Evolutionary conservation across 1,284 basidiomycete genomes (phyloP), one percentile per base, ranked within the genome.

Genomic region (Caloboletus firmus): DNA sequence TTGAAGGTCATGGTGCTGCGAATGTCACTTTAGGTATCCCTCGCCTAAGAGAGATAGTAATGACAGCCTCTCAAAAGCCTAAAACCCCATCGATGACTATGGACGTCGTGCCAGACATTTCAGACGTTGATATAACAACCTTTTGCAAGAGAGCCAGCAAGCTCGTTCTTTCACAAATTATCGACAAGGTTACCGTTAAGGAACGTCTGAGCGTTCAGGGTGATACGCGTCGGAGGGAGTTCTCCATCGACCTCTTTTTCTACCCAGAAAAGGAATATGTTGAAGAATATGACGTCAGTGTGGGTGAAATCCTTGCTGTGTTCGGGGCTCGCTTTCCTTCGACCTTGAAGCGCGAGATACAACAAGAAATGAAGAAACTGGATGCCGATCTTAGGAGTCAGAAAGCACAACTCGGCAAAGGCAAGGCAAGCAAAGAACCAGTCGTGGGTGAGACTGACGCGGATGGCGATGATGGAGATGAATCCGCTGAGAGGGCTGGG

Each of bases 11-110:
- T 72, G 97, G 97, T 75, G 96, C 97, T 55, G 96, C 97, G 36
- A 99, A 99, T 72, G 97, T 99, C 59, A 99, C 97, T 2, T 83
- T 99, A 45, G 97, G 97, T 83, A 99, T 99, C 63, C 97, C 97
- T 45, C 95, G 97, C 74, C 79, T 99, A 24, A 88, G 96, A 72
- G 97, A 99, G 76, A 98, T 99, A 65, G 93, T 99, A 67, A 98
- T 99, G 95, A 98, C 97, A 1, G 97, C 97, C 7, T 96, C 97
- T 6, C 85, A 87, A 63, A 92, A 95, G 65, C 97, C 96, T 54
- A 95, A 95, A 73, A 99, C 96, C 3, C 97, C 97, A 13, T 98
- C 95, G n/a, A 99, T 99, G 97, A 88, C 81, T 40, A 89, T 99
- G 74, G 85, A 84, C 28, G 80, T 95, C 44, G 79, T 83, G 32